phyloP scores from a whole-genome alignment of 371 early-diverging fungal species.

The Mucor lusitanicus region DNA sequence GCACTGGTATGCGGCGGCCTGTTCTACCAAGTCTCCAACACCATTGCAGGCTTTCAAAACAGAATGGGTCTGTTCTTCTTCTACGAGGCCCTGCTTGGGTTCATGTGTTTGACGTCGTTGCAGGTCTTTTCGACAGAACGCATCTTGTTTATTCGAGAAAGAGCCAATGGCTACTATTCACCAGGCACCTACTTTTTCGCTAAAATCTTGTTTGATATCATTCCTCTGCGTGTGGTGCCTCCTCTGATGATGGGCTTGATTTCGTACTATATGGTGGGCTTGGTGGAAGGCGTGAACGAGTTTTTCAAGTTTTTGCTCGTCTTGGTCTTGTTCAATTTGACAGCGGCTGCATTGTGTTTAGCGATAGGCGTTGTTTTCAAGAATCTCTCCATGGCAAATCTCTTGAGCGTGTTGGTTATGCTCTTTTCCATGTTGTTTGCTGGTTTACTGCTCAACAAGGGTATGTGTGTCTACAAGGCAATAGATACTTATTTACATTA shows the following conservation, averaged over 20 bases:
- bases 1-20: constrained; percentile 78
- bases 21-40: constrained; percentile 79
- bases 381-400: constrained; percentile 79
- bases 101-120: constrained; percentile 76
- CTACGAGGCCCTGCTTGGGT: constrained; percentile 79
- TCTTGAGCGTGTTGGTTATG: constrained; percentile 79
- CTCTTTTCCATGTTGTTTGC: constrained; percentile 92
- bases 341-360: constrained; percentile 80
- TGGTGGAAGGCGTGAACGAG: constrained; percentile 64
- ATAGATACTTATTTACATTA: too few species aligned
- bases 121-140: constrained; percentile 76
- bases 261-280: constrained; percentile 87
- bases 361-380: constrained; percentile 76
- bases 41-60: constrained; percentile 87
- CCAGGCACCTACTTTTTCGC: constrained; percentile 76
- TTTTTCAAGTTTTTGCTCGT: constrained; percentile 85
- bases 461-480: constrained; percentile 14
- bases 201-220: constrained; percentile 79
- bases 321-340: constrained; percentile 84
- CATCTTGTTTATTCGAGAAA: constrained; percentile 79
- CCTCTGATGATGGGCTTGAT: constrained; percentile 86
- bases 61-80: constrained; percentile 87
- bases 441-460: constrained; percentile 86
- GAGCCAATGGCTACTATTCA: constrained; percentile 85
- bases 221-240: constrained; percentile 88